Conservation (phyloP, 2,329 filamentous ascomycete species). For the Xenosphaeropsis pyriputrescens region DNA sequence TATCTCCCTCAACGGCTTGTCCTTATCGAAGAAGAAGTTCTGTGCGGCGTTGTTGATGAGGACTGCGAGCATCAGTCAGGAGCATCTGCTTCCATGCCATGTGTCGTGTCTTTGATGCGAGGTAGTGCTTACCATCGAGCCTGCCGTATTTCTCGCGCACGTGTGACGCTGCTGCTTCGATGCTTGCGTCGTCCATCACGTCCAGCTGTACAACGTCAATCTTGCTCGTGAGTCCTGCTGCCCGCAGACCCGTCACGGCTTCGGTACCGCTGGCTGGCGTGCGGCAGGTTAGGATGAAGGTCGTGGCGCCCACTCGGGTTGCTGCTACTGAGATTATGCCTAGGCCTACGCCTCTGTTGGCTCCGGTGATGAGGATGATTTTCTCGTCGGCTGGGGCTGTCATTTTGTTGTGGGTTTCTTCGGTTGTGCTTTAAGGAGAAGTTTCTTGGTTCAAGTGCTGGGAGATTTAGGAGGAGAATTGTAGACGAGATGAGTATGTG, state of each 20-base stretch:
- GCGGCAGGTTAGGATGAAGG: background rate
- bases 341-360: background rate
- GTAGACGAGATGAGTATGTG: no score
- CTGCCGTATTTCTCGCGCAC: background rate
- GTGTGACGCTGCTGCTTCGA: background rate
- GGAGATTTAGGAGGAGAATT: no score
- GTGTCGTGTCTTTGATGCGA: no score
- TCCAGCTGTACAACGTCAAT: background rate
- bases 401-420: no score
- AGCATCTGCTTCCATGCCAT: no score
- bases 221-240: background rate
- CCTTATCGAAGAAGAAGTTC: no score
- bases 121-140: background rate
- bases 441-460: no score
- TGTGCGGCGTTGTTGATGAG: constrained; percentile 24
- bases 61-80: constrained; percentile 8
- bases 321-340: background rate
- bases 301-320: background rate
- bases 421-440: no score
- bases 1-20: constrained; percentile 5
- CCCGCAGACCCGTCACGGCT: background rate
- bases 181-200: background rate
- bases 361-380: background rate
- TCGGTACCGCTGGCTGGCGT: background rate
- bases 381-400: background rate